Percentiles rank a stretch among this genome's conserved stretches.
These are phyloP conservation scores for Rhododendron kiyosumense DNA, from an alignment of 148 eudicot genomes.

Conservation along the genomic window DNA sequence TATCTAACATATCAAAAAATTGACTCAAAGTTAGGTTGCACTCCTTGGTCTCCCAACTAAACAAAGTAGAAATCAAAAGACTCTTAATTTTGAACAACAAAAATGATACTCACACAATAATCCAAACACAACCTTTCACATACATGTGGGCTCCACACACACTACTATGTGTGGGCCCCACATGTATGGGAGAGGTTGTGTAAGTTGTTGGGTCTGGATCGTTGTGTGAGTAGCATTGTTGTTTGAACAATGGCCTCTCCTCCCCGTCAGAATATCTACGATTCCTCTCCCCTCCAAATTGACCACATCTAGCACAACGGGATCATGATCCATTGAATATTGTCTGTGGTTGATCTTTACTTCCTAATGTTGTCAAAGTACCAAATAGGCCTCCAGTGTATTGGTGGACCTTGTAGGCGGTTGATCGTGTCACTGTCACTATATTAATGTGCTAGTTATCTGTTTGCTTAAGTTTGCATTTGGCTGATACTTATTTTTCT, in stretches of 20 bases:
- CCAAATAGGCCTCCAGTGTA: conserved; percentile 90
- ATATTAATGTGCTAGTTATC: conserved; percentile 22
- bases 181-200: too few relatives aligned
- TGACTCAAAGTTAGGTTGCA: too few relatives aligned
- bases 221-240: too few relatives aligned
- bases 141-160: too few relatives aligned
- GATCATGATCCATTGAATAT: background rate
- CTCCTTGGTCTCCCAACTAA: background rate
- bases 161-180: too few relatives aligned
- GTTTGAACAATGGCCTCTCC: background rate
- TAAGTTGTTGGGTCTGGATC: too few relatives aligned
- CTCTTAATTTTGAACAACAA: background rate
- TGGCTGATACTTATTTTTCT: conserved; percentile 2
- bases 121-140: too few relatives aligned
- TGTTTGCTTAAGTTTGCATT: background rate
- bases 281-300: background rate
- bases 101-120: too few relatives aligned
- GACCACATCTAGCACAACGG: background rate
- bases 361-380: conserved; percentile 43
- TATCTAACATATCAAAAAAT: too few relatives aligned
- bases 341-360: background rate
- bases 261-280: background rate
- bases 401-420: conserved; percentile 93
- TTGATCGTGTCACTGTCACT: conserved; percentile 68
- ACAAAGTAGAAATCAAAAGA: background rate